Conservation (phyloP, 73 alveolate species). For the Tetrahymena elliotti region DNA sequence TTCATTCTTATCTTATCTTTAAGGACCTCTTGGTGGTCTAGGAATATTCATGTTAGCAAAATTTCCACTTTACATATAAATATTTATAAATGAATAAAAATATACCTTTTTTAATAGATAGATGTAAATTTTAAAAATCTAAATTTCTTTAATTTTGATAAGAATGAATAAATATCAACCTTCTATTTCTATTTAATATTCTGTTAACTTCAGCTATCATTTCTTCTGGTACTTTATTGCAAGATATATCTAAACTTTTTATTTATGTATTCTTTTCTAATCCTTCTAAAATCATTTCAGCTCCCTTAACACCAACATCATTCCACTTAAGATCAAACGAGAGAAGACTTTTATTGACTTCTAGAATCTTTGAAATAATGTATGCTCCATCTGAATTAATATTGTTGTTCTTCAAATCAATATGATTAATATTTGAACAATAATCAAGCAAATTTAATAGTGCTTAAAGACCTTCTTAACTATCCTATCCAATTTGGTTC, state of each 20-base stretch:
- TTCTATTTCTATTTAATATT: constrained; percentile 19
- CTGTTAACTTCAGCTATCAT: constrained; percentile 23
- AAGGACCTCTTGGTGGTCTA: neutral
- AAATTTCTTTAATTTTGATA: no score
- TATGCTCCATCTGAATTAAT: constrained; percentile 14
- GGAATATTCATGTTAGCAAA: neutral
- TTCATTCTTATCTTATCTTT: neutral
- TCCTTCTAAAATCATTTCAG: constrained; percentile 19
- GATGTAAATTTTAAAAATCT: neutral
- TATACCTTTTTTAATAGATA: neutral
- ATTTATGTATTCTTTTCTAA: constrained; percentile 1
- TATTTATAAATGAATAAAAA: neutral
- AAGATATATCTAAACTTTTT: constrained; percentile 27
- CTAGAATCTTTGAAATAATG: neutral
- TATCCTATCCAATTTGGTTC: constrained; percentile 35
- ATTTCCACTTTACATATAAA: neutral
- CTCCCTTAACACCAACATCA: constrained; percentile 41
- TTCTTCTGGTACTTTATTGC: constrained; percentile 46
- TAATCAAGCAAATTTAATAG: constrained; percentile 14
- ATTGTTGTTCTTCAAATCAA: constrained; percentile 27
- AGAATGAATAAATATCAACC: neutral
- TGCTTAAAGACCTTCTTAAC: constrained; percentile 12
- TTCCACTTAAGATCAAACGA: constrained; percentile 40
- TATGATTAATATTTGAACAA: neutral
- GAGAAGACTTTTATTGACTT: neutral